Evolutionary conservation across 116 monocot genomes (phyloP), one percentile per base, ranked within the genome.

Genomic region (Phalaenopsis hybrid): DNA sequence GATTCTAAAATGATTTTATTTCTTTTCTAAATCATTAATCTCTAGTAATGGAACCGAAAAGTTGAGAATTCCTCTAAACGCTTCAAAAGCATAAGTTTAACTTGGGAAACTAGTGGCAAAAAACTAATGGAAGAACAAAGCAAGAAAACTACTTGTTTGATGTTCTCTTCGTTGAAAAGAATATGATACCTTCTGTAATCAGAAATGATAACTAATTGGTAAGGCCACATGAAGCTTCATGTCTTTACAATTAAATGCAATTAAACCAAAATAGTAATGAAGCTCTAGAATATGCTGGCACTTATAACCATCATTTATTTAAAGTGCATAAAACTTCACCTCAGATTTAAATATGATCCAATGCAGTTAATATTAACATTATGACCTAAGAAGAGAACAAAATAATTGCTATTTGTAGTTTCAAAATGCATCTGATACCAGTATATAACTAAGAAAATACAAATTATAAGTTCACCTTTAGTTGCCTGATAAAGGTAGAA

Each of bases 401-500:
- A 70, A 70, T 34, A 34, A 70, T 52, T 10, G 52, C 52, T 52
- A 10, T 13, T 52, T 12, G 52, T 52, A 12, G 52, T 15, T 52
- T 52, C 52, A 12, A 12, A 52, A 10, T 70, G 34, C 34, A 70
- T 70, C 70, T 34, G 5, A 12, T 12, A 8, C 34, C 12, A 34
- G 12, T 2, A 28, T 31, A 68, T 68, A 25, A 1, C 6, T 5
- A 31, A 70, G 70, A n/a, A 61, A 61, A 18, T n/a, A 18, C 4
- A 1, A 43, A 10, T 43, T 41, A 43, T 49, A 34, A 74, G 4
- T 18, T 74, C 5, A 92, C 96, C 96, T 96, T 89, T 96, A n/a
- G 96, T 96, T 85, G 94, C 94, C 88, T 96, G 94, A 51, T 92
- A 96, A 79, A 96, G 94, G 85, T 94, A 92, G 92, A 92, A 94